These are phyloP conservation scores for Diplodia seriata DNA, from an alignment of 2,329 filamentous ascomycete species.

Conservation along the genomic window DNA sequence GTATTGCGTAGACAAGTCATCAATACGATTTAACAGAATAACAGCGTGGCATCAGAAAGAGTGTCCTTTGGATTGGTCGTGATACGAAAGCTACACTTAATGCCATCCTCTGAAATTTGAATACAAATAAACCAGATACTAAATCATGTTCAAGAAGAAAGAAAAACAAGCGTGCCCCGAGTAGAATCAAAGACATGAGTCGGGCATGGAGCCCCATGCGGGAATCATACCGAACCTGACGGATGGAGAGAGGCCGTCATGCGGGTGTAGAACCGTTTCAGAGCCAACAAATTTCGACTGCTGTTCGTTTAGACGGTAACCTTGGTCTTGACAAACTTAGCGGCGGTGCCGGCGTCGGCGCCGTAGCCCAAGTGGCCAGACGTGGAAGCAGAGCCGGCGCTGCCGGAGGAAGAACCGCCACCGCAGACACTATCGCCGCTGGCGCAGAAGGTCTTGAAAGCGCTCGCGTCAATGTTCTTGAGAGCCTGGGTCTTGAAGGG, in stretches of 20 bases:
- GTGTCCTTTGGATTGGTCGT: slow-evolving; percentile 9
- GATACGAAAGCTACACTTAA: not conserved
- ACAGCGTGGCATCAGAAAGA: not conserved
- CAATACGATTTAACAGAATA: too few species aligned
- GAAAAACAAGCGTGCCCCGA: not conserved
- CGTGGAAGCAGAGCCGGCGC: slow-evolving; percentile 32
- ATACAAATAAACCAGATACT: slow-evolving; percentile 1
- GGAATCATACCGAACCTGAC: too few species aligned
- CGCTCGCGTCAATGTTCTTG: slow-evolving; percentile 38
- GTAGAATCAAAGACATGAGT: not conserved
- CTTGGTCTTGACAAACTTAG: slow-evolving; percentile 37
- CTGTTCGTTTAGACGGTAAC: not conserved
- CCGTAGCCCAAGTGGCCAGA: slow-evolving; percentile 44
- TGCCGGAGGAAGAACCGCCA: slow-evolving; percentile 37
- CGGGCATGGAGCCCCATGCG: too few species aligned
- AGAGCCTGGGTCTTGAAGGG: slow-evolving; percentile 43
- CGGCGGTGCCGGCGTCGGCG: slow-evolving; percentile 40
- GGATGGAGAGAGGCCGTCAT: too few species aligned
- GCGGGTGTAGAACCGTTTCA: too few species aligned
- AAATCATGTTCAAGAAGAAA: slow-evolving; percentile 21
- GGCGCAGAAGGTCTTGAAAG: slow-evolving; percentile 37
- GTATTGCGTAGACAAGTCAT: not conserved
- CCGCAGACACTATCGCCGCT: slow-evolving; percentile 34
- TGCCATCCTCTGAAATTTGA: not conserved
- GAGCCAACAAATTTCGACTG: too few species aligned